Evolutionary conservation across 768 basidiomycete genomes (phyloP).

Genomic region (Hortiboletus campestris): DNA sequence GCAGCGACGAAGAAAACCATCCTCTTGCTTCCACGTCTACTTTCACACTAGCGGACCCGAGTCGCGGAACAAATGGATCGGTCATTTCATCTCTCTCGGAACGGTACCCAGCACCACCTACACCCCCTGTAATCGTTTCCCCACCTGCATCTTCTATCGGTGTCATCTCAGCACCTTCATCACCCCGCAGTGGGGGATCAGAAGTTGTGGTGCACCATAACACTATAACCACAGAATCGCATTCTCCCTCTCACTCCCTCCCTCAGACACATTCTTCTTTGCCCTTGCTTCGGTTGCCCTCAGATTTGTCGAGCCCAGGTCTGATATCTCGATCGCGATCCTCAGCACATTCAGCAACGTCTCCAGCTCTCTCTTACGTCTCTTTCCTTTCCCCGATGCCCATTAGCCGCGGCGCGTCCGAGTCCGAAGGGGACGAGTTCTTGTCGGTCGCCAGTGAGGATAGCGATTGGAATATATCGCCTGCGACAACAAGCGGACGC

Average conservation of each 20-base stretch:
- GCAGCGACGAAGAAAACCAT: not conserved
- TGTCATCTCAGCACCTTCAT: constrained; percentile 22
- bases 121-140: constrained; percentile 29
- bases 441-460: constrained; percentile 22
- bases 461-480: constrained; percentile 13
- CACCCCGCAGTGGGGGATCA: constrained; percentile 18
- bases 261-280: not conserved
- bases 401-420: constrained; percentile 14
- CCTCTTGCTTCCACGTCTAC: not conserved
- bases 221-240: not conserved
- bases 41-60: not conserved
- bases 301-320: not conserved
- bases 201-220: constrained; percentile 11
- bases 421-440: constrained; percentile 26
- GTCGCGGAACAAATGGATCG: not conserved
- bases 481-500: not conserved
- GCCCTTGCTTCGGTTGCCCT: constrained; percentile 17
- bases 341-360: constrained; percentile 2
- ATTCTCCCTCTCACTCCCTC: not conserved
- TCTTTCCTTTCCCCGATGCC: constrained; percentile 28
- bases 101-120: constrained; percentile 29
- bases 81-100: constrained; percentile 30
- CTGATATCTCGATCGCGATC: constrained; percentile 6
- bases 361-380: constrained; percentile 19
- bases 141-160: constrained; percentile 25